A percentile compares a stretch with the other conserved stretches of the same genome.
phyloP scores from a whole-genome alignment of 441 rosid species.

The Syzygium syzygioides region DNA sequence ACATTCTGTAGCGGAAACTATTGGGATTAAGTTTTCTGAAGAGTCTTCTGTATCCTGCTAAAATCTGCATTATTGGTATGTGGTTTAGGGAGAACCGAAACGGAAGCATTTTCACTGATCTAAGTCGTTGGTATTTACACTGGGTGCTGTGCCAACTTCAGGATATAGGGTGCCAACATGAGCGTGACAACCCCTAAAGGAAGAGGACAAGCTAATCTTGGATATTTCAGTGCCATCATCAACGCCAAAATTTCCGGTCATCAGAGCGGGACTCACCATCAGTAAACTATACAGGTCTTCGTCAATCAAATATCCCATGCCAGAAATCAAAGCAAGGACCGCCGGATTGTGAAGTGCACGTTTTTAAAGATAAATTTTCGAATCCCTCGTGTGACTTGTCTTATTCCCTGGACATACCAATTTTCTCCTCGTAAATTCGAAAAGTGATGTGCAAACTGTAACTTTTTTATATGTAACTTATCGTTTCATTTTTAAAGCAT shows the following conservation, averaged over 20 bases:
- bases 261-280: not conserved
- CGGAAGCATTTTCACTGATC: not conserved
- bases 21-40: not conserved
- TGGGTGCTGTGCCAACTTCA: not conserved
- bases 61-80: not conserved
- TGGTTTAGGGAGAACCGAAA: not conserved
- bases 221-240: not conserved
- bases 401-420: no score
- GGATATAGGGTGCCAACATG: not conserved
- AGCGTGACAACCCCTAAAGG: not conserved
- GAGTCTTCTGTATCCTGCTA: not conserved
- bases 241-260: not conserved
- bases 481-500: no score
- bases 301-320: not conserved
- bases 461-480: no score
- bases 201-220: no score
- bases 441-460: no score
- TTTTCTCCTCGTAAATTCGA: no score
- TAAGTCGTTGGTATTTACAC: not conserved
- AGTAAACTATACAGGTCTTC: not conserved
- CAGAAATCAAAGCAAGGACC: no score
- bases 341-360: no score
- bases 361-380: no score
- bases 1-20: not conserved
- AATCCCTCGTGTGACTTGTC: no score